Evolutionary conservation across 352 stramenopile species (phyloP), one percentile per base, ranked within the genome.

Genomic region (Stephanocyclus meneghinianus): DNA sequence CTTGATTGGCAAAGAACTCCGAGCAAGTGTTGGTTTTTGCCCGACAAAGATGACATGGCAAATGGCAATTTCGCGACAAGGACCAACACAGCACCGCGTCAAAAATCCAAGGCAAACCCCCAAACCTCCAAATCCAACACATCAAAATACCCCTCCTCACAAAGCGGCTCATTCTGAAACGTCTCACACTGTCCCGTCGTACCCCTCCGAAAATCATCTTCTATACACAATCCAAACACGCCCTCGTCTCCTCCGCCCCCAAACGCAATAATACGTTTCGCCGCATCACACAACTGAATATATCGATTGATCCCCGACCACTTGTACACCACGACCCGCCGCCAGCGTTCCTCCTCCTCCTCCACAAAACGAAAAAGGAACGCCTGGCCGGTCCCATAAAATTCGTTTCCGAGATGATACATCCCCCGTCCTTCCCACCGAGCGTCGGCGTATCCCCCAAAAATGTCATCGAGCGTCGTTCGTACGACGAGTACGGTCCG

Each of bases 141-240:
- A 40, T 90, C 73, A 85, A 94, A 94, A 62, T 81, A 86, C 29
- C 77, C 77, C 11, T 86, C 74, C 9, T 80, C 71, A 55, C 86
- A 92, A 2, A 92, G 48, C 6, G 84, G 75, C 21, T 87, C 79
- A 82, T 94, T 94, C 35, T 89, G 81, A 88, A 93, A 94, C 0
- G 90, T 94, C 29, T 87, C 83, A 72, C 87, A 93, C 66, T 77
- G 80, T 16, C 90, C 90, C 15, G 81, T 93, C 3, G 80, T 87
- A 15, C 90, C 90, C 21, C 77, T 60, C 73, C 86, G 76, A 86
- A 94, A 94, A 62, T 94, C 90, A 74, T 94, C 78, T 61, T 93
- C 84, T 26, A 94, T 78, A 74, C 84, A 92, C 2, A 94, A 62
- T 56, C 87, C 90, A 83, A 94, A 94, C 10, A 85, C 80, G 32